Evolutionary conservation across 1,139 yeast species (phyloP), one percentile per base, ranked within the genome.

Genomic region (Geotrichum phurueaensis): DNA sequence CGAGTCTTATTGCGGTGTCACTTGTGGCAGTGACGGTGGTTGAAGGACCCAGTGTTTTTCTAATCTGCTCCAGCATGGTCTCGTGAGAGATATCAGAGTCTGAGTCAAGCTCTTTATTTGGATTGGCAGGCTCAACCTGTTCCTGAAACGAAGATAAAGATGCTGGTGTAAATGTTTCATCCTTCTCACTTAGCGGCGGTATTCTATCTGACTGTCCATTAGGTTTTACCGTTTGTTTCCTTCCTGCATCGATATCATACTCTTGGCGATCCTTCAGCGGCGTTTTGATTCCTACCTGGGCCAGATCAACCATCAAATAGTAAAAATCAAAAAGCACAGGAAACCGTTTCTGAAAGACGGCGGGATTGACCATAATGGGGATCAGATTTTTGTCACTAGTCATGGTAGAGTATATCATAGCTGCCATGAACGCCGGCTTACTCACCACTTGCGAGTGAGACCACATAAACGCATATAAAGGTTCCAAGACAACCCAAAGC

Each of bases 341-440:
- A 3, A 43, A 31, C 7, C 33, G 13, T 13, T 15, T 18, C 22
- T 47, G 15, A 13, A 59, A 48, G 6, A 9, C 36, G 2, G 22
- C 23, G 12, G 51, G 47, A 25, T 59, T 51, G 7, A 51, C 31
- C 3, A 59, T 23, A 49, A 55, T 27, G 7, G 15, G n/a, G 18
- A 47, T 47, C 9, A 43, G 23, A 15, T 23, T 15, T 29, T 55
- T 52, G 29, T 50, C 45, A n/a, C 58, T 31, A n/a, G 61, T 55
- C 27, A 59, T 6, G 25, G 58, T 52, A 4, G 61, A 51, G 49
- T 59, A 59, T 15, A 59, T 59, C 18, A 59, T 22, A 5, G 61
- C 56, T 4, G 58, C 43, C 22, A 59, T 29, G 6, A 59, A 48
- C 1, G 58, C 36, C 3, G 58, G 51, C 39, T 55, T 59, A 13